Evolutionary conservation across 768 basidiomycete species (phyloP).

Genomic region (Fistulinella prunicolor): DNA sequence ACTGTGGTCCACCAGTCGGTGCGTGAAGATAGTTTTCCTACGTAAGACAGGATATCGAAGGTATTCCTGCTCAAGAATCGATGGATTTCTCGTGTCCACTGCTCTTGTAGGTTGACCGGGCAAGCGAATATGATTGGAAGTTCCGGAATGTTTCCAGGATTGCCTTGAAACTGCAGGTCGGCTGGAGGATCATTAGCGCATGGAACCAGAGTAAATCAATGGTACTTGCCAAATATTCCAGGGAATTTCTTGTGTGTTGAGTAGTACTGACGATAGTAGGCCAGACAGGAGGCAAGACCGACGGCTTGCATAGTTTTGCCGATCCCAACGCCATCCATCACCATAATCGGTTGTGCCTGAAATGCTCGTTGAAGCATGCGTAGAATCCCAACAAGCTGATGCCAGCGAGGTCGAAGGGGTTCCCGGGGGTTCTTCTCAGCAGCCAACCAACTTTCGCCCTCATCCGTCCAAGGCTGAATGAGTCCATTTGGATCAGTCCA

Average conservation of each 20-base stretch:
- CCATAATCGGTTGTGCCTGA: slow-evolving; percentile 7
- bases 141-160: not conserved
- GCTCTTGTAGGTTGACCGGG: too few relatives aligned
- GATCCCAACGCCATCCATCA: slow-evolving; percentile 24
- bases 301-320: slow-evolving; percentile 11
- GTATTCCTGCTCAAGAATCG: not conserved
- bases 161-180: not conserved
- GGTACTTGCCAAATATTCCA: not conserved
- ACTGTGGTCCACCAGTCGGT: not conserved
- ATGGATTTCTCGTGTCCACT: not conserved
- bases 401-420: slow-evolving; percentile 9
- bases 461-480: slow-evolving; percentile 5
- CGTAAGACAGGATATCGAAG: not conserved
- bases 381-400: slow-evolving; percentile 18
- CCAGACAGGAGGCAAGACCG: not conserved
- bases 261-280: not conserved
- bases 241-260: not conserved
- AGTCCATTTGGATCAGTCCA: not conserved
- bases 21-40: not conserved
- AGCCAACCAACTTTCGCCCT: slow-evolving; percentile 6
- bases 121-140: too few relatives aligned
- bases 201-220: not conserved
- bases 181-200: not conserved
- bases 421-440: not conserved
- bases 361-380: slow-evolving; percentile 9